These are phyloP conservation scores for Exophiala sideris DNA, from an alignment of 2,329 filamentous ascomycete genomes.

Conservation along the genomic window DNA sequence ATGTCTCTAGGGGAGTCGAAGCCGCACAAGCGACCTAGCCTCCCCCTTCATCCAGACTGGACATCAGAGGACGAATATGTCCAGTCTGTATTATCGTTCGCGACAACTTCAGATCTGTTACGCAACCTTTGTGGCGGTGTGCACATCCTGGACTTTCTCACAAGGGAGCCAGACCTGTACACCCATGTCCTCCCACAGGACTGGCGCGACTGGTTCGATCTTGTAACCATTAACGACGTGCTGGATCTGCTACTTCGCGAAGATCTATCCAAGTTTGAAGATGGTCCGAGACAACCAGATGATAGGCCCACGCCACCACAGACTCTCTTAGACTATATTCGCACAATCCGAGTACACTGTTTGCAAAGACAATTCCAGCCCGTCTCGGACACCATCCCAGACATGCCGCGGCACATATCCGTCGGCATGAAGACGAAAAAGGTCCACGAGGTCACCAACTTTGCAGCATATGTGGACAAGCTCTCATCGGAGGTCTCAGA, in stretches of 20 bases:
- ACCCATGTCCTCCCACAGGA: slow-evolving; percentile 69
- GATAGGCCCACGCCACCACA: slow-evolving; percentile 40
- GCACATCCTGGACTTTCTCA: slow-evolving; percentile 95
- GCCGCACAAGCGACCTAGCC: slow-evolving; percentile 24
- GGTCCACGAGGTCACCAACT: slow-evolving; percentile 85
- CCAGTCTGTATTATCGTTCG: slow-evolving; percentile 71
- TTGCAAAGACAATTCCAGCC: slow-evolving; percentile 59
- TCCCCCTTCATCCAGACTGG: slow-evolving; percentile 72
- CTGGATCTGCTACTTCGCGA: slow-evolving; percentile 78
- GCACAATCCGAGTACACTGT: slow-evolving; percentile 65
- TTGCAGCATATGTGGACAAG: slow-evolving; percentile 77
- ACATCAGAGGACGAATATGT: slow-evolving; percentile 71
- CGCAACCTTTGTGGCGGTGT: slow-evolving; percentile 93
- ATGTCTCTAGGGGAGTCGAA: neutral
- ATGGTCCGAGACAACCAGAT: slow-evolving; percentile 41
- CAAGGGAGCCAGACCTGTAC: slow-evolving; percentile 77
- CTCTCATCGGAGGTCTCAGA: slow-evolving; percentile 57
- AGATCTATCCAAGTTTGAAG: slow-evolving; percentile 55
- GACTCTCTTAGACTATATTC: slow-evolving; percentile 69
- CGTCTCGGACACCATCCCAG: slow-evolving; percentile 18
- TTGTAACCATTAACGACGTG: slow-evolving; percentile 68
- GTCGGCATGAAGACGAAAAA: slow-evolving; percentile 97
- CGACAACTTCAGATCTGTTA: slow-evolving; percentile 69
- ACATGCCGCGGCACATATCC: slow-evolving; percentile 66
- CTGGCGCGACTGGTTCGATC: slow-evolving; percentile 77